Evolutionary conservation across 108 stramenopile genomes (phyloP).

Genomic region (Aureococcus anophagefferens): DNA sequence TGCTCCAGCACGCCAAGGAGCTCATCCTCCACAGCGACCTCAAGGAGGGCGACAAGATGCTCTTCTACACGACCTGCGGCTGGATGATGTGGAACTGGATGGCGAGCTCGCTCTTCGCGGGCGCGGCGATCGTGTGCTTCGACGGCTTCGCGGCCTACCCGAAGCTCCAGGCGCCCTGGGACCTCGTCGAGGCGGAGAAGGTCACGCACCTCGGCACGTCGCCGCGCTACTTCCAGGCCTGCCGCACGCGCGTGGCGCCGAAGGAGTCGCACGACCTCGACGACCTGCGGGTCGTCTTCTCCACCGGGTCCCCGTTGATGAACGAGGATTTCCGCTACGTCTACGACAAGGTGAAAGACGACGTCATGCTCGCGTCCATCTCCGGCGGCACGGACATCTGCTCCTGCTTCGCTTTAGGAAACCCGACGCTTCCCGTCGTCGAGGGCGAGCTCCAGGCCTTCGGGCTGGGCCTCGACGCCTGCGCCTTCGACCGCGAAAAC

Average conservation of each 20-base stretch:
- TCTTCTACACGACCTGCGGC: conserved; percentile 34
- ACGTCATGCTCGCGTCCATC: conserved; percentile 18
- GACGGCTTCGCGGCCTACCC: conserved; percentile 39
- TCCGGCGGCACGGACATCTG: conserved; percentile 32
- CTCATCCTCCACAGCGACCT: conserved; percentile 32
- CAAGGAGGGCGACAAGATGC: conserved; percentile 29
- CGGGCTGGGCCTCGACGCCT: conserved; percentile 29
- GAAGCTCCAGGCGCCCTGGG: conserved; percentile 27
- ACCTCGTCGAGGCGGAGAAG: conserved; percentile 19
- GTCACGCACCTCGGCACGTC: conserved; percentile 35
- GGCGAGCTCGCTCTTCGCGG: conserved; percentile 21
- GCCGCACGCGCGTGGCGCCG: conserved; percentile 23
- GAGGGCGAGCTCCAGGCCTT: conserved; percentile 24
- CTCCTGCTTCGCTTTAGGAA: conserved; percentile 28
- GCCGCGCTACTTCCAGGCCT: conserved; percentile 30
- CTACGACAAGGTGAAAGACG: conserved; percentile 23
- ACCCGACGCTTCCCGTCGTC: conserved; percentile 24
- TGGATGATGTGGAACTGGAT: conserved; percentile 51
- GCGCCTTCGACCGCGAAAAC: conserved; percentile 21
- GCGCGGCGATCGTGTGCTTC: conserved; percentile 26
- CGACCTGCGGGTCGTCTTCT: conserved; percentile 25
- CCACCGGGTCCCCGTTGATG: conserved; percentile 27
- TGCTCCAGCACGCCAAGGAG: conserved; percentile 35
- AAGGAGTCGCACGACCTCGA: conserved; percentile 19
- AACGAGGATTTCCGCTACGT: conserved; percentile 35